Evolutionary conservation across 345 rosid species (phyloP).

Genomic region (Heritiera fomes): DNA sequence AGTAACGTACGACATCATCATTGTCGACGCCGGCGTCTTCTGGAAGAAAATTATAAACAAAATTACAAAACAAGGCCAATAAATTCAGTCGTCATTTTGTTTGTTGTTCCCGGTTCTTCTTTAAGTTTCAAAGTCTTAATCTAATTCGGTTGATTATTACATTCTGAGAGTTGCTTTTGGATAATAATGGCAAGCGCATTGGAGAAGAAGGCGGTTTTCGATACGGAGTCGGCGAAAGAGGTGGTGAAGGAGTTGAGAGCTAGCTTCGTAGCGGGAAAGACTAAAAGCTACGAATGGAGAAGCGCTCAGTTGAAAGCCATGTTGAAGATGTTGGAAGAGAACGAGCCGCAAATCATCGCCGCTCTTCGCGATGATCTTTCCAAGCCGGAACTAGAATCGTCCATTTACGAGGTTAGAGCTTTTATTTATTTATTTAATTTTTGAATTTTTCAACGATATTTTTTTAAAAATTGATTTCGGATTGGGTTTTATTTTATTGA

Average conservation of each 20-base stretch:
- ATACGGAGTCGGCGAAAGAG: conserved; percentile 44
- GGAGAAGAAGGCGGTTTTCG: conserved; percentile 35
- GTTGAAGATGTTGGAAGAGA: conserved; percentile 50
- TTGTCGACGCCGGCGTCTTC: not conserved
- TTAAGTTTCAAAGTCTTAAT: not conserved
- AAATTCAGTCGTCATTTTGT: not conserved
- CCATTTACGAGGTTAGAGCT: conserved; percentile 61
- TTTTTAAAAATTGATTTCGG: not conserved
- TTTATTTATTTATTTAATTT: not conserved
- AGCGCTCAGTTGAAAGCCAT: conserved; percentile 59
- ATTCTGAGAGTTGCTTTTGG: not conserved
- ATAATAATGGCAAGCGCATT: conserved; percentile 32
- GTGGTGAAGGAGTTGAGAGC: conserved; percentile 54
- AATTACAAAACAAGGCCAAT: not conserved
- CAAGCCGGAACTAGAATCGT: conserved; percentile 78
- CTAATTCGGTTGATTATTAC: not conserved
- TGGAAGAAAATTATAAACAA: not conserved
- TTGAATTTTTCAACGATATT: not conserved
- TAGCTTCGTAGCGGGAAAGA: conserved; percentile 58
- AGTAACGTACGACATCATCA: conserved; percentile 1
- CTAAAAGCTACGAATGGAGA: conserved; percentile 76
- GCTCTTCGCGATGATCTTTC: conserved; percentile 77
- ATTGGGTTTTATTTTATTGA: not conserved
- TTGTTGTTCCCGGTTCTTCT: not conserved
- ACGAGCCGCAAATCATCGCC: conserved; percentile 63